A percentile compares a stretch with the other conserved stretches of the same genome.
These are phyloP conservation scores for Heliamphora pulchella DNA, from an alignment of 179 eudicot genomes.

Conservation along the genomic window DNA sequence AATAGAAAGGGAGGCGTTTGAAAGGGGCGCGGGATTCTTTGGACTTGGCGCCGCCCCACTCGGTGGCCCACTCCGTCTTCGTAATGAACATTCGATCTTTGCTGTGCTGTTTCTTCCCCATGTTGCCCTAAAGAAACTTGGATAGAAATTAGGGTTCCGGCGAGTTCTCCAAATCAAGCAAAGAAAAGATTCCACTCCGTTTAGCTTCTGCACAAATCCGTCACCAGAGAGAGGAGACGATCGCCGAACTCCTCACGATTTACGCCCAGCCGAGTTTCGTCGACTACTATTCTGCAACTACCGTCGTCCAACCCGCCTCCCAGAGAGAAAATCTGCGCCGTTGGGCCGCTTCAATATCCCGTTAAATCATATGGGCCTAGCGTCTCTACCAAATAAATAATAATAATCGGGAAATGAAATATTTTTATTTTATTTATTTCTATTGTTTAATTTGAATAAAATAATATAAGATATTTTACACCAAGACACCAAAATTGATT, in stretches of 20 bases:
- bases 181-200: background rate
- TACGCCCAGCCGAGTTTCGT: too few species aligned
- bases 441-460: too few species aligned
- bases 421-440: too few species aligned
- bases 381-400: too few species aligned
- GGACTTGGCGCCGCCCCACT: slow-evolving; percentile 98
- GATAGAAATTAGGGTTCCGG: slow-evolving; percentile 25
- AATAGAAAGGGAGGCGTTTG: slow-evolving; percentile 96
- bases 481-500: too few species aligned
- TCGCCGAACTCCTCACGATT: too few species aligned
- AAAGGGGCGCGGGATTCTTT: slow-evolving; percentile 60
- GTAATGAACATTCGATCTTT: slow-evolving; percentile 94
- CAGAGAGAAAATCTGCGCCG: background rate
- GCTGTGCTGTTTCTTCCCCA: slow-evolving; percentile 99
- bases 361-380: too few species aligned
- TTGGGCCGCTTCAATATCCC: too few species aligned
- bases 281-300: background rate
- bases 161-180: slow-evolving; percentile 1
- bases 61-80: slow-evolving; percentile 97
- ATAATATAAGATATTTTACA: too few species aligned
- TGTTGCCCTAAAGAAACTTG: slow-evolving; percentile 14
- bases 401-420: too few species aligned
- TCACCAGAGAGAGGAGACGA: background rate
- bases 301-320: background rate
- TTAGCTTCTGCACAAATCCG: background rate